Base-by-base conservation (phyloP, 805 yeast genomes). In the Yamadazyma takamatsuzukensis region DNA sequence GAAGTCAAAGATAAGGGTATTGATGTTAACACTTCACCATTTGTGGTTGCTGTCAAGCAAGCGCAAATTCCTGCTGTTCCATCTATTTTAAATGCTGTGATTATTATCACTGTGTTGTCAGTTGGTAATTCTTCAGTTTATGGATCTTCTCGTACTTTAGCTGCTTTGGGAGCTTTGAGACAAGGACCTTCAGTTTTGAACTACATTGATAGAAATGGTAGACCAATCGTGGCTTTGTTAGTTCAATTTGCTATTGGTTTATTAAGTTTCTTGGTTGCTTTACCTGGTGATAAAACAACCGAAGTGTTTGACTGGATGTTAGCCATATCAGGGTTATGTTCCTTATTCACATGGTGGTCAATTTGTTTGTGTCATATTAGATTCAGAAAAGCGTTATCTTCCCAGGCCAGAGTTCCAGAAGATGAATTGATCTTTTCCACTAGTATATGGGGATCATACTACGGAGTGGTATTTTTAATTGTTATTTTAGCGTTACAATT, bases 111-210 rank as follows among this genome's bases (percentile, higher is more conserved):
- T 1, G 59, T 55, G 3, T 37, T 59, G 5, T 56, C 64, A 1
- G 62, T 59, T 8, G 66, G 61, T n/a, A 59, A 59, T 35, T 52
- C 64, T 3, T 49, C 59, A 4, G 66, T 59, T 16, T 59, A 55
- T 42, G 66, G 61, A 8, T 47, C 63, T 6, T 55, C 61, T 15
- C 49, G 62, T 39, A 49, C 59, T 4, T 36, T 56, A 15, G 53
- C 57, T 21, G 61, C 61, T 8, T 42, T 56, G 30, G 63, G 59
- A 17, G 60, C 61, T 21, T 49, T 55, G 30, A 41, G 42, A 25
- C 58, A 52, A 39, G 63, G 55, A 6, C 63, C 63, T 10, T 22
- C 40, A n/a, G 40, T 49, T 27, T 46, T 54, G 21, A 47, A 45
- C 25, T 56, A 49, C 30, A 55, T 56, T 14, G 63, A 56, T 37